A percentile compares a stretch with the other conserved stretches of the same genome.
phyloP scores from a whole-genome alignment of 2,329 filamentous ascomycete species.

The Dactylellina parvicollis region DNA sequence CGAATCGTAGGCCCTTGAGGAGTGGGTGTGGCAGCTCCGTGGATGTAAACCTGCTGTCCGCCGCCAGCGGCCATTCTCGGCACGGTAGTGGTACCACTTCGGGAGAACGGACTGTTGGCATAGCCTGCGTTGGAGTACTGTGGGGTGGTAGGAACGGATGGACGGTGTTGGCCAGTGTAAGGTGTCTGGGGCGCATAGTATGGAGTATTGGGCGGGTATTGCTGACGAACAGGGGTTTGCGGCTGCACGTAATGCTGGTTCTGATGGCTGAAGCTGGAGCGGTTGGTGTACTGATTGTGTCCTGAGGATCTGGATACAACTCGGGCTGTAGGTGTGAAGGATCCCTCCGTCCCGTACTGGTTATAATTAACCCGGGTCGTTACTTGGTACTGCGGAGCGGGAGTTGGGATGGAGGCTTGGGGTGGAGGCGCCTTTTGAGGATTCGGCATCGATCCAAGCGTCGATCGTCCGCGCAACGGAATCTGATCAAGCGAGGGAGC shows the following conservation, averaged over 20 bases:
- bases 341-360: slow-evolving; percentile 8
- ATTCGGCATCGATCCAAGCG: slow-evolving; percentile 27
- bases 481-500: background rate
- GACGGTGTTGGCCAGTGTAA: slow-evolving; percentile 40
- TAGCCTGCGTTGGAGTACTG: slow-evolving; percentile 33
- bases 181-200: slow-evolving; percentile 24
- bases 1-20: slow-evolving; percentile 30
- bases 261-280: slow-evolving; percentile 36
- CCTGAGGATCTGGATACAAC: slow-evolving; percentile 31
- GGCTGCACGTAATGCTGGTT: slow-evolving; percentile 20
- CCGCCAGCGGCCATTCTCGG: slow-evolving; percentile 30
- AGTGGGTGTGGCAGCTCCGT: slow-evolving; percentile 7
- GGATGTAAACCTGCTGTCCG: slow-evolving; percentile 21
- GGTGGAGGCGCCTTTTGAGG: slow-evolving; percentile 30
- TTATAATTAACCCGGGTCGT: slow-evolving; percentile 38
- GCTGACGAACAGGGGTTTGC: slow-evolving; percentile 26
- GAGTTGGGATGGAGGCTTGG: slow-evolving; percentile 12
- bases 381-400: slow-evolving; percentile 30
- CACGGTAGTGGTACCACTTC: slow-evolving; percentile 22
- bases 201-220: slow-evolving; percentile 15
- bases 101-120: slow-evolving; percentile 39
- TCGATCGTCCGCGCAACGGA: background rate
- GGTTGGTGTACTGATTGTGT: slow-evolving; percentile 44
- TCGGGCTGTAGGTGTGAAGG: slow-evolving; percentile 31
- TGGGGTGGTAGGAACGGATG: slow-evolving; percentile 15